Evolutionary conservation across 352 stramenopile species (phyloP).

Genomic region (Globisporangium splendens): DNA sequence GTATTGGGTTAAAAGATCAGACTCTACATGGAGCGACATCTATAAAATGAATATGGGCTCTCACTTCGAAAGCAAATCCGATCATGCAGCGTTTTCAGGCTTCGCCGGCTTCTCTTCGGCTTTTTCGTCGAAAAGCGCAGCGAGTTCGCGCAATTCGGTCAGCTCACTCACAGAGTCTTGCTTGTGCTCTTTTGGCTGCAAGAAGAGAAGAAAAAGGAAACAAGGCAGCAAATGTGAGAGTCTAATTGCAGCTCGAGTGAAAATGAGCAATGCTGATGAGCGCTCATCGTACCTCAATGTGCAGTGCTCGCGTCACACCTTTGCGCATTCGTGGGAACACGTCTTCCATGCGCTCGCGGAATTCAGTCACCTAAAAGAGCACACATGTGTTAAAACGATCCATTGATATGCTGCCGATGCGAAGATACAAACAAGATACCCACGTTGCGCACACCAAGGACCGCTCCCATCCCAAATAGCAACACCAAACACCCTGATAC

Average conservation of each 20-base stretch:
- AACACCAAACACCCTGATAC: constrained; percentile 38
- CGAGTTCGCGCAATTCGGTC: constrained; percentile 21
- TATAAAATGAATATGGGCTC: too few relatives aligned
- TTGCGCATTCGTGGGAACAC: constrained; percentile 18
- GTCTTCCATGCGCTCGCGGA: constrained; percentile 39
- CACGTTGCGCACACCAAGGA: constrained; percentile 41
- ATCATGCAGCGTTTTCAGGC: not conserved
- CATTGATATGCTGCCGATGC: too few relatives aligned
- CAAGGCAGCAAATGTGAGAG: not conserved
- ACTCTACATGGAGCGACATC: too few relatives aligned
- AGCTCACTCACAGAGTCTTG: constrained; percentile 19
- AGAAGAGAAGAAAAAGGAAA: not conserved
- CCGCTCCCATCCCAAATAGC: constrained; percentile 24
- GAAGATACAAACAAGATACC: constrained; percentile 3
- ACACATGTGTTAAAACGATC: too few relatives aligned
- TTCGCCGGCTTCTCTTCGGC: not conserved
- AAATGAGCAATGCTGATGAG: not conserved
- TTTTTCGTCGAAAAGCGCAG: constrained; percentile 20
- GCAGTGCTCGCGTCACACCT: constrained; percentile 12
- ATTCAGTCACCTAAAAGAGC: constrained; percentile 20
- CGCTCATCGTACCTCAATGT: constrained; percentile 20
- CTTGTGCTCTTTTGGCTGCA: not conserved
- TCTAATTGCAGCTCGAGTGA: too few relatives aligned
- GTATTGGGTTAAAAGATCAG: too few relatives aligned
- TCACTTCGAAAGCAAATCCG: not conserved